Base-by-base conservation (phyloP, 2,329 filamentous ascomycete genomes). In the Colletotrichum spaethianum region DNA sequence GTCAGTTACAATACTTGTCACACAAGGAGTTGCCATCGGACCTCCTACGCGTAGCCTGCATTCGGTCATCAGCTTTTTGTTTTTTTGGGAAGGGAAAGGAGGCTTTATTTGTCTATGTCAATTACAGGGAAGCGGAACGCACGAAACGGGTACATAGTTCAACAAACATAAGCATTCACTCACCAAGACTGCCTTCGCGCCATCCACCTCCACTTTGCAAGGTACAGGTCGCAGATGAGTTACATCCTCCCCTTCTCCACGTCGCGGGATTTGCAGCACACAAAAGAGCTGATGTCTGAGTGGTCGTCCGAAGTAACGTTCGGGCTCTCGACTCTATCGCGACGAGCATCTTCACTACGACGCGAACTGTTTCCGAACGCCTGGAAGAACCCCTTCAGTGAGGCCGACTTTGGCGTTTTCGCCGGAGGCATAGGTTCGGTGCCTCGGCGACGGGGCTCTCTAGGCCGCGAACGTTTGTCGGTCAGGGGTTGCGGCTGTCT, bases 81-180 rank as follows among this genome's bases (percentile, higher is more conserved):
- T 53, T 52, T 36, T 72, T 72, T 31, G 18, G 65, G 50, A 56
- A 55, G 42, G 38, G 68, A 50, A 71, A 52, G 53, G 60, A 64
- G 53, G 38, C 53, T 72, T 60, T 63, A 44, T 70, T 60, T 60
- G 40, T 70, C 70, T 69, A 64, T 59, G 66, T 55, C 59, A 63
- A 64, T 55, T 53, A 46, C 52, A 48, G 38, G 38, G 44, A 68
- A 71, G 33, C 50, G 57, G 33, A 53, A 46, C 42, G 63, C 66
- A 55, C 33, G 44, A 72, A 63, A 70, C 38, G 48, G 50, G 40
- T 72, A 72, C 70, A 72, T 72, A 70, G 66, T 55, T 70, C 59
- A 60, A 72, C 36, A 60, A 56, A 56, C 16, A 70, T 31, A 63
- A 64, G 53, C 65, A 64, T 72, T 70, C 60, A 70, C 70, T 72